Evolutionary conservation across 73 alveolate genomes (phyloP).

Genomic region (Blepharisma japonicum): DNA sequence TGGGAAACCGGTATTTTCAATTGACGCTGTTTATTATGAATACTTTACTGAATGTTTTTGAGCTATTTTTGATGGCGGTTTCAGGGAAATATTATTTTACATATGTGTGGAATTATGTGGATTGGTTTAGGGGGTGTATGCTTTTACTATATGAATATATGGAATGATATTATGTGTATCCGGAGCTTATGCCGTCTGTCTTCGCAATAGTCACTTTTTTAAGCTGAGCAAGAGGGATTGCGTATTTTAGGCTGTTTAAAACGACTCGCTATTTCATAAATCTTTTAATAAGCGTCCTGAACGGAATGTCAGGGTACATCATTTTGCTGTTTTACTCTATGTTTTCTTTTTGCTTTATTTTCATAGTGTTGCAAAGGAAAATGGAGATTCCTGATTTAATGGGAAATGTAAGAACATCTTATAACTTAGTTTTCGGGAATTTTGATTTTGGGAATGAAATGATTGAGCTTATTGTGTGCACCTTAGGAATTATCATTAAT

Average conservation of each 20-base stretch:
- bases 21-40: not conserved
- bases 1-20: not conserved
- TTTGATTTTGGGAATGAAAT: not conserved
- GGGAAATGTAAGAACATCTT: not conserved
- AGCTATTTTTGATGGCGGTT: conserved; percentile 14
- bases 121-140: conserved; percentile 21
- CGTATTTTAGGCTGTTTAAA: not conserved
- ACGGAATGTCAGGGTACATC: not conserved
- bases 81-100: conserved; percentile 28
- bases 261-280: not conserved
- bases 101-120: conserved; percentile 23
- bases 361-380: too few relatives aligned
- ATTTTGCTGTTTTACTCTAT: not conserved
- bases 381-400: too few relatives aligned
- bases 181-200: not conserved
- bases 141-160: not conserved
- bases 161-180: not conserved
- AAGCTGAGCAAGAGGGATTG: conserved; percentile 15
- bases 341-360: not conserved
- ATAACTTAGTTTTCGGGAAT: conserved; percentile 21
- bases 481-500: conserved; percentile 1
- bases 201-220: conserved; percentile 15
- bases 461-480: not conserved
- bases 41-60: not conserved
- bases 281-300: not conserved